These are phyloP conservation scores for Pichia kluyveri DNA, from an alignment of 805 yeast genomes.

Conservation along the genomic window DNA sequence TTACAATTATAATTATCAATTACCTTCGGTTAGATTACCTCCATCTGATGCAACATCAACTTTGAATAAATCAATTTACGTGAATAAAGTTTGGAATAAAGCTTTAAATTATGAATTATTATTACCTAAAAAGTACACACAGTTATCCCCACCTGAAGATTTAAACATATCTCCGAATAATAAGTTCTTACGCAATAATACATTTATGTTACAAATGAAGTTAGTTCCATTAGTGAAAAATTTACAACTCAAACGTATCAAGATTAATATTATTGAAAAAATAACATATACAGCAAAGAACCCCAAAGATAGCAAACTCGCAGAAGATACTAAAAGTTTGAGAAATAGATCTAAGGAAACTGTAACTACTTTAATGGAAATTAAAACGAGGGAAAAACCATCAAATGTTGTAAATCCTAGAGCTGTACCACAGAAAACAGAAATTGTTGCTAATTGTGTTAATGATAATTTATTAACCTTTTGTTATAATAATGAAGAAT, in stretches of 20 bases:
- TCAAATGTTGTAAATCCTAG: constrained; percentile 12
- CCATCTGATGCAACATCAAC: constrained; percentile 50
- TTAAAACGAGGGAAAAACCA: constrained; percentile 44
- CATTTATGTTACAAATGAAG: constrained; percentile 48
- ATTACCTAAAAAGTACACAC: constrained; percentile 59
- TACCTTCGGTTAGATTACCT: constrained; percentile 46
- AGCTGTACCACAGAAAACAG: constrained; percentile 39
- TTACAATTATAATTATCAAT: constrained; percentile 27
- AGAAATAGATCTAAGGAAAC: constrained; percentile 37
- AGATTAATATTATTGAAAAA: constrained; percentile 58
- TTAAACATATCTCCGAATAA: constrained; percentile 3
- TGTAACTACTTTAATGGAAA: constrained; percentile 50
- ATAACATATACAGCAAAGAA: constrained; percentile 38
- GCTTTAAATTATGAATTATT: constrained; percentile 62
- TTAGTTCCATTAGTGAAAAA: constrained; percentile 58
- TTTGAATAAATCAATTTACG: constrained; percentile 66
- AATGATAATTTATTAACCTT: constrained; percentile 55
- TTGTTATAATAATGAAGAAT: constrained; percentile 33
- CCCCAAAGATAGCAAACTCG: not conserved
- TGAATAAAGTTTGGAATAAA: constrained; percentile 68
- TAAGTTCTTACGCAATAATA: constrained; percentile 7
- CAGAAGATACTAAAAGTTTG: constrained; percentile 11
- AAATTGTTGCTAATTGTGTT: constrained; percentile 44
- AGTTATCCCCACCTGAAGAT: constrained; percentile 39
- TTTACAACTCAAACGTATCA: constrained; percentile 52